Evolutionary conservation across 2,329 filamentous ascomycete species (phyloP).

Genomic region (Alternaria postmessia): DNA sequence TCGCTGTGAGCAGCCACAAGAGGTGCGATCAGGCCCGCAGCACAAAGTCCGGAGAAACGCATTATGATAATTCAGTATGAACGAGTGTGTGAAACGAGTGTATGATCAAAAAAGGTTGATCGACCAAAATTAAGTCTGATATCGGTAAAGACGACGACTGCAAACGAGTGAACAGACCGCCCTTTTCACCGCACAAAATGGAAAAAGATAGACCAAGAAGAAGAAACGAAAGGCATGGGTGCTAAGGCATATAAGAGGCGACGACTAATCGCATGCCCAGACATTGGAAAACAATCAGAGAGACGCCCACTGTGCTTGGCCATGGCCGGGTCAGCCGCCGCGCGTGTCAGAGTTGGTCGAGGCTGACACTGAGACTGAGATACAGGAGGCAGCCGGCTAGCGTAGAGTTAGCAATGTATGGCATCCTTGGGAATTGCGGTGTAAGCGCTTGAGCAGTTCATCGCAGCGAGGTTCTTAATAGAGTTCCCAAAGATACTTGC

Average conservation of each 20-base stretch:
- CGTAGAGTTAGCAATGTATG: neutral
- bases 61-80: slow-evolving; percentile 26
- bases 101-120: neutral
- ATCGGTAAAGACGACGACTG: slow-evolving; percentile 12
- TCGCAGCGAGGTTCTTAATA: neutral
- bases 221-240: neutral
- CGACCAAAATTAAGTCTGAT: slow-evolving; percentile 13
- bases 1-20: slow-evolving; percentile 44
- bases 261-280: slow-evolving; percentile 9
- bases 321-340: slow-evolving; percentile 13
- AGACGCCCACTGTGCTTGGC: slow-evolving; percentile 20
- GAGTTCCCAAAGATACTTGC: neutral
- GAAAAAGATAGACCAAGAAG: slow-evolving; percentile 13
- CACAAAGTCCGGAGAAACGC: slow-evolving; percentile 43
- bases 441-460: neutral
- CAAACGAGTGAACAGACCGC: slow-evolving; percentile 26
- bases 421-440: neutral
- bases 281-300: neutral
- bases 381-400: slow-evolving; percentile 4
- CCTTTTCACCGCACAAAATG: slow-evolving; percentile 16
- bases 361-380: slow-evolving; percentile 1
- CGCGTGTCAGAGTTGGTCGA: slow-evolving; percentile 14
- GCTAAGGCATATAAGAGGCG: slow-evolving; percentile 11
- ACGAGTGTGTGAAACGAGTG: slow-evolving; percentile 13
- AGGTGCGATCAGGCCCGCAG: slow-evolving; percentile 38